Base-by-base conservation (phyloP, 768 basidiomycete genomes). In the Russula olivacea region DNA sequence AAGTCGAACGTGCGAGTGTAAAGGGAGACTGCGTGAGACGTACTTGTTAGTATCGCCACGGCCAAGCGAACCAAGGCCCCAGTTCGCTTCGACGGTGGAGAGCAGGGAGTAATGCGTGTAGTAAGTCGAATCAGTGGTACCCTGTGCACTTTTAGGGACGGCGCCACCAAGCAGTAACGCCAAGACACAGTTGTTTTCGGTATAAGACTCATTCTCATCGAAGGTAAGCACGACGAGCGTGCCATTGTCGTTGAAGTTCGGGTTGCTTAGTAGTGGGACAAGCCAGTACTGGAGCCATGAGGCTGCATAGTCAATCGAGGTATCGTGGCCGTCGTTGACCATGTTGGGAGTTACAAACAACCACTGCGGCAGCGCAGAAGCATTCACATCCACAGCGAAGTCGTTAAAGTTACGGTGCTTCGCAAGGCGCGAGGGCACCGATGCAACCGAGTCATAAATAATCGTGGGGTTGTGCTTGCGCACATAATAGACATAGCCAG, bases 221-320 rank as follows among this genome's bases (percentile, higher is more conserved):
- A 87, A 87, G 0, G 83, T 86, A 57, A 87, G 68, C 10, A 85
- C 67, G 68, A 87, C 81, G 55, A 88, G 73, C 0, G 86, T 86
- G 23, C 70, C 72, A 53, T 77, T 71, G 60, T 73, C 77, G 70
- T 87, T 86, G 74, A 88, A 86, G 57, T 74, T 72, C 7, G 72
- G 52, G 71, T 86, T 74, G 2, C 73, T 60, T 45, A 87, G 78
- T 12, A 85, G 68, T 1, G 84, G 82, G 15, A 75, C 32, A 36
- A 88, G 73, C 77, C 80, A 87, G 66, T 72, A 81, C 25, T 69
- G 65, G 30, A 83, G 66, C 80, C 81, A 87, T 8, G 68, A 63
- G 11, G 73, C 72, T 4, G 76, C 72, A 64, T 79, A 84, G 59
- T 75, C 78, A 64, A 83, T 71, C 25, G 75, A 77, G 5, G 85